Conservation (phyloP, 2,329 filamentous ascomycete species). For the Fusarium mundagurra region DNA sequence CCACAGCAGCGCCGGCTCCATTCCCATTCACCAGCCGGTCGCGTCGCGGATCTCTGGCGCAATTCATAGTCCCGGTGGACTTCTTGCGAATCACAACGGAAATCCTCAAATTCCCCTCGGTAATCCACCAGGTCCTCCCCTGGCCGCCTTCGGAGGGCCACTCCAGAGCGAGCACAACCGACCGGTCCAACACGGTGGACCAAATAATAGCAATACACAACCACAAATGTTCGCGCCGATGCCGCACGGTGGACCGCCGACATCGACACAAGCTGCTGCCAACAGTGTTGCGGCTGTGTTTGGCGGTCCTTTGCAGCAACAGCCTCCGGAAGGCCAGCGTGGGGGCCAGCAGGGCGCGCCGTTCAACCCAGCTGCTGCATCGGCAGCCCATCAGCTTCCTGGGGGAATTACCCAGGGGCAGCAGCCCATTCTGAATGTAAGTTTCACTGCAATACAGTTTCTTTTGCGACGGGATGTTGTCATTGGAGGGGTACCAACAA, state of each 20-base stretch:
- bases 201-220: constrained; percentile 56
- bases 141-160: constrained; percentile 64
- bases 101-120: constrained; percentile 64
- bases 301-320: constrained; percentile 73
- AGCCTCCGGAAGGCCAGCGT: constrained; percentile 71
- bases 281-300: constrained; percentile 73
- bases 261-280: constrained; percentile 65
- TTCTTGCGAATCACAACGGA: constrained; percentile 78
- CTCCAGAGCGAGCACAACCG: constrained; percentile 63
- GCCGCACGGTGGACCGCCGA: constrained; percentile 60
- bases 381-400: constrained; percentile 51
- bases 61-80: constrained; percentile 91
- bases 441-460: constrained; percentile 42
- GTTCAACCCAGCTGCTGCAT: constrained; percentile 57
- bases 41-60: constrained; percentile 81
- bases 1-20: constrained; percentile 87
- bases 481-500: not conserved
- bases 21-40: constrained; percentile 94
- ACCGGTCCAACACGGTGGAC: constrained; percentile 61
- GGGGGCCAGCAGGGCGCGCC: constrained; percentile 55
- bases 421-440: constrained; percentile 62
- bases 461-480: constrained; percentile 1
- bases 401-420: constrained; percentile 54
- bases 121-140: constrained; percentile 59
- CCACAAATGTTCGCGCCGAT: constrained; percentile 69